Base-by-base conservation (phyloP, 2,329 filamentous ascomycete genomes). In the Fusarium papillatum region DNA sequence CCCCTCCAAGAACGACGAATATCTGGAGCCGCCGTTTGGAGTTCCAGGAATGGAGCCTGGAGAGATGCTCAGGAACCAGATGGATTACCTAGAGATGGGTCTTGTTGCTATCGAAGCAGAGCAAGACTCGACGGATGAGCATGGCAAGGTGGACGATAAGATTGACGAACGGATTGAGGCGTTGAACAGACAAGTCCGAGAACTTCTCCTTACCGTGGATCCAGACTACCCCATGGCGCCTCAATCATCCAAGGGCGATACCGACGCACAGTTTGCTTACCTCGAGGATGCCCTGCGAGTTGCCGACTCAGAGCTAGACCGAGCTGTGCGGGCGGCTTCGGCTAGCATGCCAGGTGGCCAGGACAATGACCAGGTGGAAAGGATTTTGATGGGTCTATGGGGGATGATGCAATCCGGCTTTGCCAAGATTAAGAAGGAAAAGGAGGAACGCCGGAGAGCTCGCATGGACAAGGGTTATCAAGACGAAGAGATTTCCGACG, bases 21-120 rank as follows among this genome's bases (percentile, higher is more conserved):
- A 88, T 73, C 79, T 82, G 11, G 80, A 84, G 10, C 87, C 88
- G 1, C 87, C 88, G 0, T 81, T 80, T 16, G 82, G 77, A 31
- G 66, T 69, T 26, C 77, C 76, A 71, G 79, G 78, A 46, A 82
- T 71, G 76, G 85, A 88, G 64, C 83, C 88, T 17, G 87, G 86
- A 10, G 86, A 87, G 22, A 84, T 87, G 68, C 82, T 93, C 26
- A 82, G 83, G 34, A 85, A 81, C 46, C 93, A 96, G 79, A 83
- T 97, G 24, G 90, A 93, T 48, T 96, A 95, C 78, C 86, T 97
- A 5, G 92, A 94, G 70, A 90, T 90, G 77, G 91, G 91, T 2
- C 84, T 97, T 38, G 85, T 87, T 36, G 88, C 88, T 11, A 89
- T 96, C 14, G 87, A 88, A 43, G 87, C 90, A 19, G 91, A 92